phyloP scores from a whole-genome alignment of 2,329 filamentous ascomycete species.

The Fusarium domesticum region DNA sequence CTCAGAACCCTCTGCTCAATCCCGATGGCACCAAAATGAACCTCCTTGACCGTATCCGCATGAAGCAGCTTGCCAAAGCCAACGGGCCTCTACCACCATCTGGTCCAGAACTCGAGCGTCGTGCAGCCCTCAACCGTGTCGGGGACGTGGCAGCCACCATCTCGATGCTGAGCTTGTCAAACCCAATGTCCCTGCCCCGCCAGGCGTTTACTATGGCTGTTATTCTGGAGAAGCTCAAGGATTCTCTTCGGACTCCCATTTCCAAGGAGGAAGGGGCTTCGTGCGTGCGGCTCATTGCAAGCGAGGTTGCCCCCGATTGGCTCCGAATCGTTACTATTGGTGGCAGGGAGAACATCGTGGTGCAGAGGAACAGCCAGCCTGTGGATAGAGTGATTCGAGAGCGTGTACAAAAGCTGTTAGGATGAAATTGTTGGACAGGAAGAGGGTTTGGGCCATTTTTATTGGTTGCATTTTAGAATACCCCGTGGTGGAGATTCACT shows the following conservation, averaged over 20 bases:
- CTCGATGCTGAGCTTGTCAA: constrained; percentile 60
- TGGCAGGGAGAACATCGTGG: constrained; percentile 55
- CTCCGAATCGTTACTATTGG: constrained; percentile 50
- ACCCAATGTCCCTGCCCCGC: constrained; percentile 47
- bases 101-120: constrained; percentile 55
- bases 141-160: constrained; percentile 67
- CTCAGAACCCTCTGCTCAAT: constrained; percentile 37
- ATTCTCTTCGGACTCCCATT: constrained; percentile 60
- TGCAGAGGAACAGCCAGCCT: constrained; percentile 46
- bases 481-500: constrained; percentile 10
- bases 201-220: constrained; percentile 64
- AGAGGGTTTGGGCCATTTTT: not conserved
- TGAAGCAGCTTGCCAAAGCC: constrained; percentile 61
- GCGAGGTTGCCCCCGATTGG: constrained; percentile 57
- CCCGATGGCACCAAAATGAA: constrained; percentile 55
- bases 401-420: constrained; percentile 36
- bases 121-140: constrained; percentile 63
- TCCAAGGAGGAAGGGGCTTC: constrained; percentile 50
- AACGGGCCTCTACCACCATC: constrained; percentile 57
- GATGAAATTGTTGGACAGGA: constrained; percentile 9
- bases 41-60: constrained; percentile 72
- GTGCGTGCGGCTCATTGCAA: constrained; percentile 51
- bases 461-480: constrained; percentile 16
- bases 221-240: constrained; percentile 62
- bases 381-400: constrained; percentile 38